phyloP scores from a whole-genome alignment of 208 protist species.

The Trypanosoma boissoni region DNA sequence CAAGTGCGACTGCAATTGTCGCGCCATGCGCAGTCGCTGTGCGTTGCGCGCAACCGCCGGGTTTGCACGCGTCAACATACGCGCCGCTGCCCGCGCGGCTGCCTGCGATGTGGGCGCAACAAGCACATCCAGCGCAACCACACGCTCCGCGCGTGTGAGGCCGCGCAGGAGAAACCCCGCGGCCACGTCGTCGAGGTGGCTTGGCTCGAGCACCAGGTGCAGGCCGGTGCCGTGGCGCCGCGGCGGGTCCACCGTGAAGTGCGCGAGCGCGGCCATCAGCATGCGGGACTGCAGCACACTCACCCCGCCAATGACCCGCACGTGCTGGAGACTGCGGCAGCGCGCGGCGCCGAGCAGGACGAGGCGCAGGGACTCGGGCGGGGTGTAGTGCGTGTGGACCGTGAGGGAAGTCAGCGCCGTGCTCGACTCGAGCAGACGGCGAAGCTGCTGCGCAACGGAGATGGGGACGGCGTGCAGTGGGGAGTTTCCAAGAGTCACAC shows the following conservation, averaged over 20 bases:
- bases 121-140: slow-evolving; percentile 20
- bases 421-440: slow-evolving; percentile 36
- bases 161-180: slow-evolving; percentile 26
- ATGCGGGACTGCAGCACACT: slow-evolving; percentile 47
- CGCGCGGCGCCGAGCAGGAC: slow-evolving; percentile 43
- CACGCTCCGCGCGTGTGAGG: slow-evolving; percentile 24
- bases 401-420: slow-evolving; percentile 42
- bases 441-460: slow-evolving; percentile 34
- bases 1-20: too few species aligned
- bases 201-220: slow-evolving; percentile 24
- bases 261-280: slow-evolving; percentile 41
- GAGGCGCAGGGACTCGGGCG: slow-evolving; percentile 38
- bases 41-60: slow-evolving; percentile 16
- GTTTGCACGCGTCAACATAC: slow-evolving; percentile 17
- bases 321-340: slow-evolving; percentile 32
- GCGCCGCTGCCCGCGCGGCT: slow-evolving; percentile 3
- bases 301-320: slow-evolving; percentile 48
- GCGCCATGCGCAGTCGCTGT: slow-evolving; percentile 1
- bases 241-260: slow-evolving; percentile 26
- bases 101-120: slow-evolving; percentile 19
- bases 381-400: slow-evolving; percentile 44
- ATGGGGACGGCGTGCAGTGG: slow-evolving; percentile 41
- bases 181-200: slow-evolving; percentile 29
- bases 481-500: slow-evolving; percentile 48
- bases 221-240: slow-evolving; percentile 8